phyloP scores from a whole-genome alignment of 148 eudicot genomes.

The Spergularia bocconei region DNA sequence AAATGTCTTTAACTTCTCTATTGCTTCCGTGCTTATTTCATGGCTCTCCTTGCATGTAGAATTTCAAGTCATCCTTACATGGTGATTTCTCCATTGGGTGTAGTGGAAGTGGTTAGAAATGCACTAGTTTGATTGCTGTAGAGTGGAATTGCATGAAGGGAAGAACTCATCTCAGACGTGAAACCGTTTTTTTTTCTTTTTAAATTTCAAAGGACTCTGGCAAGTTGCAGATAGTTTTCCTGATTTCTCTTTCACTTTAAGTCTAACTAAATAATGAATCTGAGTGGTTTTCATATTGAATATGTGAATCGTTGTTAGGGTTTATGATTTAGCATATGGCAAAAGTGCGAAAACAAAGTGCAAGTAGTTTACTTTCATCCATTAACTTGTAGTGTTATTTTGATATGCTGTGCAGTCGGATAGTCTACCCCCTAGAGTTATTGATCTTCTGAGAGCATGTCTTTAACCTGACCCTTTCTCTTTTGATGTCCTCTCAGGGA shows the following conservation, averaged over 20 bases:
- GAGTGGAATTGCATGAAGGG: neutral
- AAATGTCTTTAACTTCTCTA: neutral
- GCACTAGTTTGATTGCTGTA: neutral
- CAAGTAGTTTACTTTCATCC: neutral
- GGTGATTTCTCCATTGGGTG: neutral
- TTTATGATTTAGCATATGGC: neutral
- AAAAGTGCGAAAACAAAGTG: neutral
- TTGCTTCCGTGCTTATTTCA: neutral
- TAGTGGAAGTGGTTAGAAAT: neutral
- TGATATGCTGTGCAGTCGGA: neutral
- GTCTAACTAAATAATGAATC: neutral
- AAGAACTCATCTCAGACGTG: neutral
- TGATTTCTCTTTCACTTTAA: neutral
- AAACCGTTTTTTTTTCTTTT: neutral
- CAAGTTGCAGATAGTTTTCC: neutral
- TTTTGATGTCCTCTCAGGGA: constrained; percentile 53
- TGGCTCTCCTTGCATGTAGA: neutral
- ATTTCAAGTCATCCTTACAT: neutral
- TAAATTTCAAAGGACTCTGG: neutral
- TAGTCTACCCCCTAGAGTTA: neutral
- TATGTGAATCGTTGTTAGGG: neutral
- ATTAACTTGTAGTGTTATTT: neutral
- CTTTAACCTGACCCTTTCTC: constrained; percentile 10
- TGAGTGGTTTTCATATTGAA: neutral
- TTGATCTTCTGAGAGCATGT: neutral